Evolutionary conservation across 805 yeast species (phyloP), one percentile per base, ranked within the genome.

Genomic region (Saccharomycopsis sp.): DNA sequence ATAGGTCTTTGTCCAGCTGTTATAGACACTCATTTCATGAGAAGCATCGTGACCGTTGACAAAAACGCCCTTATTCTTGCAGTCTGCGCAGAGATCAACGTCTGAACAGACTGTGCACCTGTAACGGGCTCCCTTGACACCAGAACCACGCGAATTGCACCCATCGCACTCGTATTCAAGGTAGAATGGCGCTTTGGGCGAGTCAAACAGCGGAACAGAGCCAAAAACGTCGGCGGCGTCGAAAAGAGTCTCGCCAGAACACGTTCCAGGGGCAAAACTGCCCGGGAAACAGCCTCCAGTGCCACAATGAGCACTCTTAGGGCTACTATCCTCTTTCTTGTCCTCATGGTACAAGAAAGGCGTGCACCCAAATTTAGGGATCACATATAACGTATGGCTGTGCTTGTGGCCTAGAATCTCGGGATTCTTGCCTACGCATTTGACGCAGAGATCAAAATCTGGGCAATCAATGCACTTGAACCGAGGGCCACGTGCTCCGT

Each of bases 91-190:
- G 57, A 78, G 68, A 66, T 81, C 84, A 67, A 70, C 79, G 63
- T 82, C 78, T 3, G 69, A 66, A 65, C 86, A 82, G 19, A 70
- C 69, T 54, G 74, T 64, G 64, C 86, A 82, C 60, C 73, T 74
- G 69, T 69, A 79, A 47, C 85, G 75, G 2, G 67, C 64, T 2
- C 85, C 85, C 22, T 25, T 59, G 56, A 73, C 68, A 29, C 14
- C 35, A 51, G 24, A 15, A 24, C 7, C 42, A n/a, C n/a, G n/a
- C n/a, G n/a, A n/a, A n/a, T n/a, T 25, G 24, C 56, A 51, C 5
- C 50, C 53, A 42, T 34, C 59, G 58, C 75, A 73, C 24, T 67
- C 68, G 59, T 71, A 44, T 17, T 44, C 49, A 17, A 44, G 38
- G 38, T 12, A 7, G 38, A 29, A 5, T 7, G 38, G 9, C 5